Evolutionary conservation across 805 yeast genomes (phyloP).

Genomic region (Debaryomyces hansenii): DNA sequence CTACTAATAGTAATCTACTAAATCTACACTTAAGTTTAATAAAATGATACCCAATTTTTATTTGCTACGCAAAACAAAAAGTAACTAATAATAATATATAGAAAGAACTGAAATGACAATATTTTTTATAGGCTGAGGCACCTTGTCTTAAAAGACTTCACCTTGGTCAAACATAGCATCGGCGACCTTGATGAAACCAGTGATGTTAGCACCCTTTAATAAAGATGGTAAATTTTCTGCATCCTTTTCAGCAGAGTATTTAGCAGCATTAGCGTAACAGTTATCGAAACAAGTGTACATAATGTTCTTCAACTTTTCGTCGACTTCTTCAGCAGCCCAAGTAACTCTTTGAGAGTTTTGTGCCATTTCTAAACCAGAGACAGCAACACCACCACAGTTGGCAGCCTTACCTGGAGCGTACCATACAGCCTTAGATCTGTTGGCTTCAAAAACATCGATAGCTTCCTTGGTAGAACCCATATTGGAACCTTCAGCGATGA

Average conservation of each 20-base stretch:
- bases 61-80: too few relatives aligned
- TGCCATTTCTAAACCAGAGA: slow-evolving; percentile 98
- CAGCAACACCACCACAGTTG: slow-evolving; percentile 99
- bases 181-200: slow-evolving; percentile 98
- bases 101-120: slow-evolving; percentile 8
- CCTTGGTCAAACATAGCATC: slow-evolving; percentile 98
- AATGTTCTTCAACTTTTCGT: slow-evolving; percentile 82
- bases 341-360: slow-evolving; percentile 93
- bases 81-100: slow-evolving; percentile 1
- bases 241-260: slow-evolving; percentile 72
- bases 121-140: not conserved
- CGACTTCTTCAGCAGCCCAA: slow-evolving; percentile 95
- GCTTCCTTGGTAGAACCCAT: slow-evolving; percentile 99
- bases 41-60: too few relatives aligned
- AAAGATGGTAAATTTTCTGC: slow-evolving; percentile 75
- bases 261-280: slow-evolving; percentile 84
- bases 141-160: slow-evolving; percentile 52
- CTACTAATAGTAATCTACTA: too few relatives aligned
- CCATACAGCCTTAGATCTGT: slow-evolving; percentile 76
- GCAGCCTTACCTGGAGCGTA: slow-evolving; percentile 99
- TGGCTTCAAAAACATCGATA: slow-evolving; percentile 88
- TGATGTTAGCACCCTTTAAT: slow-evolving; percentile 98
- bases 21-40: not conserved
- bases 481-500: slow-evolving; percentile 98
- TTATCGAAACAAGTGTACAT: slow-evolving; percentile 91